phyloP scores from a whole-genome alignment of 2,329 filamentous ascomycete species.

The Sporothrix brunneoviolacea region DNA sequence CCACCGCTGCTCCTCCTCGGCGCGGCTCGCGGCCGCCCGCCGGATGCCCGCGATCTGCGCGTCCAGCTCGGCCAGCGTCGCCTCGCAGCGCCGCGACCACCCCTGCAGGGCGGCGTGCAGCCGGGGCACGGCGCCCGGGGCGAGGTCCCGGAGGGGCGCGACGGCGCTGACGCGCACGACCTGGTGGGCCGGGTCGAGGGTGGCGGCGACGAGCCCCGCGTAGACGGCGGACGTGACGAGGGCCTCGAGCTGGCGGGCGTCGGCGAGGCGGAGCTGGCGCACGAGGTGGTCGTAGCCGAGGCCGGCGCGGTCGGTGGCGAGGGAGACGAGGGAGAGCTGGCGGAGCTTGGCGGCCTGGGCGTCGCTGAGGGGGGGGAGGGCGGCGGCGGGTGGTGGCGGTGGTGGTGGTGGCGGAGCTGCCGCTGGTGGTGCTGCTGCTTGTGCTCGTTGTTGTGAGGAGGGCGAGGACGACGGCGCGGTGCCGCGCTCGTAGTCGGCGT shows the following conservation, averaged over 20 bases:
- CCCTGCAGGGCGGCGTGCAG: constrained; percentile 62
- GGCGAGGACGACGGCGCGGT: not conserved
- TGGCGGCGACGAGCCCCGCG: constrained; percentile 71
- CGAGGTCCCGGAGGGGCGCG: constrained; percentile 78
- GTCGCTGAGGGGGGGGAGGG: constrained; percentile 64
- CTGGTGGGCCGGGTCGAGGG: constrained; percentile 71
- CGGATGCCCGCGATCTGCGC: constrained; percentile 64
- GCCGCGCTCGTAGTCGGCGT: constrained; percentile 57
- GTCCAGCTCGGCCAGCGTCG: constrained; percentile 69
- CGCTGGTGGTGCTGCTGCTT: not conserved
- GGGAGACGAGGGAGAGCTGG: constrained; percentile 79
- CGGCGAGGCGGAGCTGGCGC: constrained; percentile 57
- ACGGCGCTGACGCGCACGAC: constrained; percentile 73
- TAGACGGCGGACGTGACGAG: constrained; percentile 86
- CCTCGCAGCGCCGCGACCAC: constrained; percentile 74
- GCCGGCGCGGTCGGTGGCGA: constrained; percentile 60
- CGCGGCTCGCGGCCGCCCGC: constrained; percentile 46
- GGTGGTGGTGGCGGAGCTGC: not conserved
- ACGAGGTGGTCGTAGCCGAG: constrained; percentile 70
- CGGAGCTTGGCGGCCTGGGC: constrained; percentile 78
- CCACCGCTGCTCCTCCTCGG: constrained; percentile 42
- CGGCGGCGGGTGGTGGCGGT: not conserved
- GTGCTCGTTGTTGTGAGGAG: not conserved
- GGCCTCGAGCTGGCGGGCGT: constrained; percentile 67
- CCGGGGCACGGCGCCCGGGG: constrained; percentile 60